phyloP scores from a whole-genome alignment of 306 rosid genomes.

The Cucurbita ficifolia region DNA sequence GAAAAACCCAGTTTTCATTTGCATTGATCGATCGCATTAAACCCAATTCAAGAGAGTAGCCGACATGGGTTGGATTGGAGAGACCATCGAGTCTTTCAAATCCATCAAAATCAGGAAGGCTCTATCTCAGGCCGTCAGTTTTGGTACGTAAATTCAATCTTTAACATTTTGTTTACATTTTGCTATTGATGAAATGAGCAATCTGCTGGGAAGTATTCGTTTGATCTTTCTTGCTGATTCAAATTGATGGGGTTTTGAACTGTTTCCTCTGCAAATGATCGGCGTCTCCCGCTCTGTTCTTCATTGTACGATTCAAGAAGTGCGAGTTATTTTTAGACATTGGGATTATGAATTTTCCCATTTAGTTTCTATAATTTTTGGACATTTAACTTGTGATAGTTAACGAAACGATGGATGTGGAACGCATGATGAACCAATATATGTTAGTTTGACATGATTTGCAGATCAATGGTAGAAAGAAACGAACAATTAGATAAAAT shows the following conservation, averaged over 20 bases:
- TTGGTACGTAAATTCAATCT: conserved; percentile 23
- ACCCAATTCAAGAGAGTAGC: not conserved
- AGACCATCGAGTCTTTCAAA: conserved; percentile 32
- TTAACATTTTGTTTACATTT: not conserved
- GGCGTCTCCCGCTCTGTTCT: not conserved
- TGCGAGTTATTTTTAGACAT: not conserved
- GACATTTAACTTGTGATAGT: not conserved
- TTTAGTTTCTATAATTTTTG: not conserved
- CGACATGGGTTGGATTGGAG: conserved; percentile 45
- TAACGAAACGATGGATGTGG: not conserved
- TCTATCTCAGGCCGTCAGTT: conserved; percentile 33
- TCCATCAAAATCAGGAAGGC: conserved; percentile 39
- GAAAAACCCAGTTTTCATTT: not conserved
- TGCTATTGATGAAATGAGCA: not conserved
- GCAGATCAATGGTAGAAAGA: not conserved
- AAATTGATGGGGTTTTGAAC: not conserved
- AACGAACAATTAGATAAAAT: not conserved
- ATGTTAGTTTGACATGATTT: not conserved
- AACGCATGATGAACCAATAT: not conserved
- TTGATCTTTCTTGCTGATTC: not conserved
- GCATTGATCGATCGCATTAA: not conserved
- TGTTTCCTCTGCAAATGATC: not conserved
- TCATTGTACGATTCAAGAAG: not conserved
- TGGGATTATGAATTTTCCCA: not conserved
- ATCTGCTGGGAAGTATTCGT: not conserved